Evolutionary conservation across 2,329 filamentous ascomycete genomes (phyloP).

Genomic region (Trichoderma afroharzianum): DNA sequence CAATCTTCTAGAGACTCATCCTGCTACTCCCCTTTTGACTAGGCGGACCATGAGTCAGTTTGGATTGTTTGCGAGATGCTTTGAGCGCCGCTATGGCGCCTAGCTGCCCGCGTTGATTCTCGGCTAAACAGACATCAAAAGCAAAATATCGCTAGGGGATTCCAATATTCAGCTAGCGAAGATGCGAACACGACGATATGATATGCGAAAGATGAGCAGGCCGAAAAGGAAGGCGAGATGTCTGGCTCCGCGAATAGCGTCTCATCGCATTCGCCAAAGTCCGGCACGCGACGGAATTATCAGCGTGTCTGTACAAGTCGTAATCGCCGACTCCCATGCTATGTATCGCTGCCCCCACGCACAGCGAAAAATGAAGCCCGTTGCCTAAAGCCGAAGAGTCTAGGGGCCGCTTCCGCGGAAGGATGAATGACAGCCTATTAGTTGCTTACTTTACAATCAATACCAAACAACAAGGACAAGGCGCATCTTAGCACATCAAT

Average conservation of each 20-base stretch:
- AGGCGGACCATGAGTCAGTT: background rate
- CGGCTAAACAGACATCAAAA: background rate
- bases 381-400: background rate
- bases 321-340: background rate
- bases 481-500: background rate
- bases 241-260: background rate
- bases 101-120: background rate
- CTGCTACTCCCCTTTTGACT: background rate
- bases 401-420: background rate
- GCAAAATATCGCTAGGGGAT: background rate
- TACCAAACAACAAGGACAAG: background rate
- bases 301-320: background rate
- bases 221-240: background rate
- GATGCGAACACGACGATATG: background rate
- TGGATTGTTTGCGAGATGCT: background rate
- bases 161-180: background rate
- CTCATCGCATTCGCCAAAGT: background rate
- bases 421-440: background rate
- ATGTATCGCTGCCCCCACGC: background rate
- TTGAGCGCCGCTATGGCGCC: background rate
- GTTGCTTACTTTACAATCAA: background rate
- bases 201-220: background rate
- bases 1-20: background rate
- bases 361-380: background rate
- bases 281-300: background rate